Percentiles rank a stretch among this genome's conserved stretches.
Conservation (phyloP, 257 asterid genomes). For the Solanum lycopersicoides region DNA sequence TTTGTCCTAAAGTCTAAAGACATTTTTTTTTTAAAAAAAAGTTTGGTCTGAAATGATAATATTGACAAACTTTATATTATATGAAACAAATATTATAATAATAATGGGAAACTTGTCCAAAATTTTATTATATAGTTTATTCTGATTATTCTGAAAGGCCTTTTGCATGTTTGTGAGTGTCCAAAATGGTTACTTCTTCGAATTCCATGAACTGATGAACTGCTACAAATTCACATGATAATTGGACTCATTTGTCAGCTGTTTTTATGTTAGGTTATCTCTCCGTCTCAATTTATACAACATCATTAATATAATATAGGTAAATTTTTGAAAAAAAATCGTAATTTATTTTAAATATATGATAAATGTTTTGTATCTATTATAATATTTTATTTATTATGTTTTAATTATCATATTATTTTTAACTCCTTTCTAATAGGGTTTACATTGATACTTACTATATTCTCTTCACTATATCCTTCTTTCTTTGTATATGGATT, state of each 20-base stretch:
- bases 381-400: too few relatives aligned
- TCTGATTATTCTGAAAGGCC: not conserved
- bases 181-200: not conserved
- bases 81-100: not conserved
- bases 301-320: accelerated
- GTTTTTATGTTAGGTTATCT: not conserved
- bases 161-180: not conserved
- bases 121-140: not conserved
- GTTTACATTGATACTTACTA: not conserved
- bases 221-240: not conserved
- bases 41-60: not conserved
- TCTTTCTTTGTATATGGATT: too few relatives aligned
- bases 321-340: not conserved
- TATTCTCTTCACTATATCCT: not conserved
- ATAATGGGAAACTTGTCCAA: not conserved
- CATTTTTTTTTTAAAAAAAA: not conserved
- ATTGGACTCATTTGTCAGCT: not conserved
- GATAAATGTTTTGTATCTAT: not conserved
- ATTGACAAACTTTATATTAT: not conserved
- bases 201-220: not conserved
- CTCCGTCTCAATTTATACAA: not conserved
- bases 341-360: not conserved
- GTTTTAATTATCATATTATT: not conserved
- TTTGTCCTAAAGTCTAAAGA: not conserved
- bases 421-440: not conserved